Evolutionary conservation across 768 basidiomycete species (phyloP).

Genomic region (Boletus vermiculosoides): DNA sequence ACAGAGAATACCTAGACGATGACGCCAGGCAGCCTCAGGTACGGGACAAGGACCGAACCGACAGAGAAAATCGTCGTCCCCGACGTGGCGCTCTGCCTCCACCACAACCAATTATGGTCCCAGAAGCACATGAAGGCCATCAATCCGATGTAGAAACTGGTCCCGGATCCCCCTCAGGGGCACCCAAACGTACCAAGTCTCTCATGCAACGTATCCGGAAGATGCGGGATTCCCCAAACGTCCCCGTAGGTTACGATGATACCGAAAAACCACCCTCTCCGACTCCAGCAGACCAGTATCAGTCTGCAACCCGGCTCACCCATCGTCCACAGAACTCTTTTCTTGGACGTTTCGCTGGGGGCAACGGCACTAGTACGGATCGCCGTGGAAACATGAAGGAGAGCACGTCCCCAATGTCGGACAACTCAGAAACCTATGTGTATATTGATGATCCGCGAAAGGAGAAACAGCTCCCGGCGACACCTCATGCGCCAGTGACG

Average conservation of each 20-base stretch:
- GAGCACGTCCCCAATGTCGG: constrained; percentile 30
- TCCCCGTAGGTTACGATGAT: constrained; percentile 57
- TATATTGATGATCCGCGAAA: constrained; percentile 53
- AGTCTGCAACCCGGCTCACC: constrained; percentile 47
- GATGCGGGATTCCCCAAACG: constrained; percentile 84
- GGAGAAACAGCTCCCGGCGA: constrained; percentile 55
- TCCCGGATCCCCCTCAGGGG: constrained; percentile 42
- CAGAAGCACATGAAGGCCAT: constrained; percentile 51
- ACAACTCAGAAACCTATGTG: constrained; percentile 56
- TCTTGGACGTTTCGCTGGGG: constrained; percentile 64
- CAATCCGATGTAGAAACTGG: constrained; percentile 37
- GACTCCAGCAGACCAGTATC: constrained; percentile 35
- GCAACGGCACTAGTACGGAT: constrained; percentile 29
- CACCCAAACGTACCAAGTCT: constrained; percentile 73
- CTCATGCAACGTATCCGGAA: constrained; percentile 86
- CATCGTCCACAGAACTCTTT: constrained; percentile 75
- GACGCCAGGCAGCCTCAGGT: constrained; percentile 25
- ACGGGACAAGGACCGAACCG: constrained; percentile 37
- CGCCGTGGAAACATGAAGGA: constrained; percentile 38
- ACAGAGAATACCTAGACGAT: constrained; percentile 46
- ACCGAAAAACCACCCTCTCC: constrained; percentile 46
- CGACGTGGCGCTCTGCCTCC: constrained; percentile 66
- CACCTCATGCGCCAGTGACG: constrained; percentile 34
- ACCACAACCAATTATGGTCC: constrained; percentile 79
- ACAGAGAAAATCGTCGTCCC: constrained; percentile 32